Base-by-base conservation (phyloP, 495 filamentous ascomycete genomes). In the Articulospora tetracladia region DNA sequence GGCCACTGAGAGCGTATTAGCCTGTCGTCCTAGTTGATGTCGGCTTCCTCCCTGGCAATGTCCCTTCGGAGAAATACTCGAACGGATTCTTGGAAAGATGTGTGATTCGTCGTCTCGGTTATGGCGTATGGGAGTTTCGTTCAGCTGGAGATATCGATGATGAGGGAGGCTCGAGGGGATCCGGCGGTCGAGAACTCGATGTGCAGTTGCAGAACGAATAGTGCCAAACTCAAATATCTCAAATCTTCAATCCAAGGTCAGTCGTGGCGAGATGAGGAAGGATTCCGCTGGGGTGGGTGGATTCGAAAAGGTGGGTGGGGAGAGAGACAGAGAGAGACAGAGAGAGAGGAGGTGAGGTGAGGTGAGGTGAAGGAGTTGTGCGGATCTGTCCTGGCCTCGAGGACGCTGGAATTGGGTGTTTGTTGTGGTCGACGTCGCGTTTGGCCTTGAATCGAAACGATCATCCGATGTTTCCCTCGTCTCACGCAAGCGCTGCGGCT, bases 401-500 rank as follows among this genome's bases (percentile, higher is more conserved):
- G 27, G 6, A 25, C 13, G 4, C 30, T 32, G 53, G 4, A 52
- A 23, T 52, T 24, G 22, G 22, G 48, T 24, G n/a, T 36, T 13
- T 36, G 58, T 27, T 32, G 30, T 39, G 22, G 23, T 30, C 47
- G 52, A 48, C 51, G 13, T 34, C 36, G 20, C 53, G 34, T 22
- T 11, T 3, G 22, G 22, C 51, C 36, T n/a, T 3, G 39, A 15
- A 17, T 49, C 46, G 41, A 55, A 12, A 55, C 53, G 39, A 32
- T 61, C 59, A 53, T 61, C 59, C 46, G 59, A 57, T 57, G 59
- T 58, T 32, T 53, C 32, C 41, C 48, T 6, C 15, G 32, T 34
- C 25, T 19, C 32, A 39, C 50, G 50, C 48, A 62, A 59, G 55
- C 49, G 55, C 23, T 53, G 55, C 55, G 55, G 55, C 60, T 63